Percentiles rank a stretch among this genome's conserved stretches.
Evolutionary conservation across 2,329 filamentous ascomycete species (phyloP).

Genomic region (Lasiodiplodia theobromae): DNA sequence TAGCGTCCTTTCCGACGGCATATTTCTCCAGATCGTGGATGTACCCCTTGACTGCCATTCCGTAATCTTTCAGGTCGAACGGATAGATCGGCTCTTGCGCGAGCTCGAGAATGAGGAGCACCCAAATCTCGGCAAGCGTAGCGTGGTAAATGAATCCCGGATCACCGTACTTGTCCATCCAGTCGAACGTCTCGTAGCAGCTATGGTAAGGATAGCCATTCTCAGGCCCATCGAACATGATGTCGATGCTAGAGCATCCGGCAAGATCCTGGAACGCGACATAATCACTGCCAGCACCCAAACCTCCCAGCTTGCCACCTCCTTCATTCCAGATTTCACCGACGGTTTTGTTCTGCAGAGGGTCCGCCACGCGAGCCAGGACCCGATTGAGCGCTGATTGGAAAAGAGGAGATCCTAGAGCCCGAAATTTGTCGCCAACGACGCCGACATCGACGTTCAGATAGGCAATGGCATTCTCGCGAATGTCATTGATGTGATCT

Average conservation of each 20-base stretch:
- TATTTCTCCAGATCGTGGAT: constrained; percentile 72
- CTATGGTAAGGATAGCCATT: constrained; percentile 74
- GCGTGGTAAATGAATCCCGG: constrained; percentile 83
- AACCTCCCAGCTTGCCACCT: constrained; percentile 65
- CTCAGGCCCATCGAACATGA: constrained; percentile 73
- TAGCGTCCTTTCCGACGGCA: constrained; percentile 58
- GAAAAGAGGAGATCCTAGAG: constrained; percentile 82
- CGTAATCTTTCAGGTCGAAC: constrained; percentile 80
- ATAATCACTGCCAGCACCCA: constrained; percentile 82
- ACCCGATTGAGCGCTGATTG: constrained; percentile 74
- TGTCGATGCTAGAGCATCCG: constrained; percentile 85
- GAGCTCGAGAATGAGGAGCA: constrained; percentile 83
- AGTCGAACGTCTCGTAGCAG: constrained; percentile 89
- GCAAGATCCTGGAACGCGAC: constrained; percentile 91
- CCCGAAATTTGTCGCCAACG: constrained; percentile 75
- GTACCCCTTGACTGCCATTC: constrained; percentile 68
- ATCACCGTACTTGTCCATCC: constrained; percentile 82
- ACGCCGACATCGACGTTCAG: constrained; percentile 90
- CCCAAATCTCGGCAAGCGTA: constrained; percentile 78
- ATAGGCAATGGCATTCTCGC: constrained; percentile 80
- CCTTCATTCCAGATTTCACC: constrained; percentile 77
- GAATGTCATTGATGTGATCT: constrained; percentile 75
- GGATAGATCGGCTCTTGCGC: constrained; percentile 82
- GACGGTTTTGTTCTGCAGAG: constrained; percentile 73
- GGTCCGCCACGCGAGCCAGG: constrained; percentile 77